A percentile compares a stretch with the other conserved stretches of the same genome.
phyloP scores from a whole-genome alignment of 306 rosid genomes.

The Crotalaria pallida region DNA sequence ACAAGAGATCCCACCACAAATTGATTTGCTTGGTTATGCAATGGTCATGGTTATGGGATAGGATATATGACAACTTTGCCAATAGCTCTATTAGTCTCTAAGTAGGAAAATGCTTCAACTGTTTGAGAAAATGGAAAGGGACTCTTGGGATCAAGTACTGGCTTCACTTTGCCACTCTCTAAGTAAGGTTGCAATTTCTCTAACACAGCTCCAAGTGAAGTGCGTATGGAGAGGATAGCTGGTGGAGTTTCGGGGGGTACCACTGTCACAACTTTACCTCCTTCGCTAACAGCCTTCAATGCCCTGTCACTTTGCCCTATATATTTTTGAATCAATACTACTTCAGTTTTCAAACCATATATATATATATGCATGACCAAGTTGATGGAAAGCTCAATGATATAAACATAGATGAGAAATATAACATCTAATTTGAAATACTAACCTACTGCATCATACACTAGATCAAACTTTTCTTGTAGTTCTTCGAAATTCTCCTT shows the following conservation, averaged over 20 bases:
- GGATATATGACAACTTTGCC: too few species aligned
- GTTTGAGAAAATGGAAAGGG: too few species aligned
- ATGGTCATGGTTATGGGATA: too few species aligned
- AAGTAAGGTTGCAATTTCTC: slow-evolving; percentile 45
- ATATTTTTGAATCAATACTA: background rate
- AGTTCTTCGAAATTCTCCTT: slow-evolving; percentile 41
- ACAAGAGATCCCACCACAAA: too few species aligned
- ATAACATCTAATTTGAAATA: background rate
- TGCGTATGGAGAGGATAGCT: background rate
- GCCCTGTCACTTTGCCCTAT: slow-evolving; percentile 40
- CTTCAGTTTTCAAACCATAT: too few species aligned
- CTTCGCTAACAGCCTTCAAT: slow-evolving; percentile 47
- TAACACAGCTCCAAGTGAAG: slow-evolving; percentile 29
- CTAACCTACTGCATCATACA: slow-evolving; percentile 55
- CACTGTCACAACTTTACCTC: slow-evolving; percentile 42
- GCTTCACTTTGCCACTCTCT: slow-evolving; percentile 59
- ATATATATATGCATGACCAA: too few species aligned
- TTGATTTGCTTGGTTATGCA: too few species aligned
- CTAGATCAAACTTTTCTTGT: slow-evolving; percentile 54
- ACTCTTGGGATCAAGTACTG: slow-evolving; percentile 48
- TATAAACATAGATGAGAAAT: too few species aligned
- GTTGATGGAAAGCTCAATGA: too few species aligned
- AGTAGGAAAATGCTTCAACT: too few species aligned
- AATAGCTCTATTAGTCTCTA: too few species aligned
- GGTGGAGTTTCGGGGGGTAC: slow-evolving; percentile 14